Base-by-base conservation (phyloP, 768 basidiomycete genomes). In the Lactarius sanguifluus region DNA sequence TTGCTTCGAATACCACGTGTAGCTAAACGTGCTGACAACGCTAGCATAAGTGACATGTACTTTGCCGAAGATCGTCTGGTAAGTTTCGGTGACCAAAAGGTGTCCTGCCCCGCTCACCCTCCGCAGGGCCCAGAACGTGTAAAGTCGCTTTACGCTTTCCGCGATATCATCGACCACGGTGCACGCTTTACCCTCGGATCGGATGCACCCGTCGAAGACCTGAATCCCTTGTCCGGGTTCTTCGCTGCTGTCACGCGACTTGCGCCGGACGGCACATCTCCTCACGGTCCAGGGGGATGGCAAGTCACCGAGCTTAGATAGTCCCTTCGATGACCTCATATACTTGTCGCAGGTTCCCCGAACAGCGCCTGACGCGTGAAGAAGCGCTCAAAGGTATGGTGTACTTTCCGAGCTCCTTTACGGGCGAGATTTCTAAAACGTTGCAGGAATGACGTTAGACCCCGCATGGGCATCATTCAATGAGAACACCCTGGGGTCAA, bases 391-490 rank as follows among this genome's bases (percentile, higher is more conserved):
- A 83, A 81, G 90, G 89, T 85, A 69, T n/a, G 72, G 66, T 23
- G 30, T 25, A 20, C 40, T 34, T 34, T 5, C 16, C 38, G 20
- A 30, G 10, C 43, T 52, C 58, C 32, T 36, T 34, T 32, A 58
- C 34, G 43, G 10, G 25, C 9, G 9, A 16, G 5, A n/a, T 16
- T 30, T 54, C 28, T 57, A 58, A 45, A 55, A 57, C 25, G 52
- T 62, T 47, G 63, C 68, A 91, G 89, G 93, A 23, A 91, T 96
- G 87, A 96, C 94, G 2, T 83, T 92, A 43, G 89, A 92, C 72
- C 85, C 92, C 8, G 94, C 94, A 0, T 94, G 90, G 74, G 94
- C 95, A 18, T 89, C 90, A 0, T 95, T 96, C 77, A 85, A 85
- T 0, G 91, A 94, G 71, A 73, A 82, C 50, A 77, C 72, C 3